Base-by-base conservation (phyloP, 2,329 filamentous ascomycete species). In the Penicillium janthinellum region DNA sequence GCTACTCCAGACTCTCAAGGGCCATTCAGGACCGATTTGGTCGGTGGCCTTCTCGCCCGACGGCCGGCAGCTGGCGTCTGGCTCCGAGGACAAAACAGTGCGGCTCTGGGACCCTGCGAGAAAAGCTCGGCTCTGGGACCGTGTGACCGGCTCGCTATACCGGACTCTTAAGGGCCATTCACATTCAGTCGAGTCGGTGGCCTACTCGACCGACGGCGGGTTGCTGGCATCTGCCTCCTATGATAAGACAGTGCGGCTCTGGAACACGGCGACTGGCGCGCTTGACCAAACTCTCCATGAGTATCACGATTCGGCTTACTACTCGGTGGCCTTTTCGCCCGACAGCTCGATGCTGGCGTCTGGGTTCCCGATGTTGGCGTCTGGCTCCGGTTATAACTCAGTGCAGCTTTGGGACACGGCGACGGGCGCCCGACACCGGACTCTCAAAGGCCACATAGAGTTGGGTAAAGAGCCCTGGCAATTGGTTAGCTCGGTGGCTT, bases 1-100 rank as follows among this genome's bases (percentile, higher is more conserved):
- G 10, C 28, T 55, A 8, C n/a, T 38, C 5, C 44, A 55, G 20
- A 35, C 37, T 22, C 53, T 56, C 17, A 12, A 39, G 14, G 41
- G 42, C 7, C 31, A 47, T 35, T 47, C 54, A 58, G 59, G 20
- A 71, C 73, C 22, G 49, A 8, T 75, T 70, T 58, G 5, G 49
- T 34, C 35, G 52, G 17, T 37, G 61, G n/a, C 47, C 68, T 8
- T 58, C 67, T 25, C 22, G 45, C 38, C 67, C 62, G 59, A 63
- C 14, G 45, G 50, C 17, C 34, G 55, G 47, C 48, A 59, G n/a
- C 11, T 71, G 10, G 67, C 62, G n/a, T 69, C 65, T 22, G 58
- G 38, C 34, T 68, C 64, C 20, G 0, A 17, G 48, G 56, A 60
- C 31, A 12, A 37, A 0, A 63, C 35, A 7, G 25, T 66, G 3